phyloP scores from a whole-genome alignment of 257 asterid species.

The Leptodermis oblonga region DNA sequence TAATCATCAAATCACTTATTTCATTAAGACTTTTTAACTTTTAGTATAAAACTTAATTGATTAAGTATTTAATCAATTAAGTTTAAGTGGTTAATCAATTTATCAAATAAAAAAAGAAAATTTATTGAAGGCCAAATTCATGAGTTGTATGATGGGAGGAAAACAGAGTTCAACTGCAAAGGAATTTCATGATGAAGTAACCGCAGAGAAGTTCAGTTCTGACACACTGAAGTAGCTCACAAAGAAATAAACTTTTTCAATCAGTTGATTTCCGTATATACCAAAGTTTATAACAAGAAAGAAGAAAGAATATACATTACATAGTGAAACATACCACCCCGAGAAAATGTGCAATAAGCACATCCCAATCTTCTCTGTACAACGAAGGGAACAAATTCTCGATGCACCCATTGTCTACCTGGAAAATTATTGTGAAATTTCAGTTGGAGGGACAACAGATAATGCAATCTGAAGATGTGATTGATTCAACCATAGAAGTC shows the following conservation, averaged over 20 bases:
- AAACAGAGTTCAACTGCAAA: too few species aligned
- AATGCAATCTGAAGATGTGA: neutral
- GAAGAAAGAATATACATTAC: neutral
- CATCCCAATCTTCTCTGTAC: conserved; percentile 83
- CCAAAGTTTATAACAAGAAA: neutral
- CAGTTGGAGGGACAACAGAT: neutral
- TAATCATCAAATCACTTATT: too few species aligned
- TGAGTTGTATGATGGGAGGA: too few species aligned
- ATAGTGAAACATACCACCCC: conserved; percentile 66
- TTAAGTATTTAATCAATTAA: too few species aligned
- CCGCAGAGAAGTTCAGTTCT: too few species aligned
- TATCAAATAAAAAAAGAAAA: too few species aligned
- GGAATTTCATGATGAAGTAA: too few species aligned
- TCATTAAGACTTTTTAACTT: too few species aligned
- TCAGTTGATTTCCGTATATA: neutral
- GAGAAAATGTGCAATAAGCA: conserved; percentile 91
- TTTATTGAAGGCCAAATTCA: too few species aligned
- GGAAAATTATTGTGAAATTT: conserved; percentile 27
- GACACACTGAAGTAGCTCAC: neutral
- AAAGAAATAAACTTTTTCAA: neutral
- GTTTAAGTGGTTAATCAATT: too few species aligned
- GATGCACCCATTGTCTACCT: conserved; percentile 93
- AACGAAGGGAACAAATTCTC: conserved; percentile 70
- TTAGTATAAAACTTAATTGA: too few species aligned
- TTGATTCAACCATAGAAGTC: neutral